Percentiles rank a stretch among this genome's conserved stretches.
Evolutionary conservation across 1,284 basidiomycete species (phyloP).

Genomic region (Ustilago tritici): DNA sequence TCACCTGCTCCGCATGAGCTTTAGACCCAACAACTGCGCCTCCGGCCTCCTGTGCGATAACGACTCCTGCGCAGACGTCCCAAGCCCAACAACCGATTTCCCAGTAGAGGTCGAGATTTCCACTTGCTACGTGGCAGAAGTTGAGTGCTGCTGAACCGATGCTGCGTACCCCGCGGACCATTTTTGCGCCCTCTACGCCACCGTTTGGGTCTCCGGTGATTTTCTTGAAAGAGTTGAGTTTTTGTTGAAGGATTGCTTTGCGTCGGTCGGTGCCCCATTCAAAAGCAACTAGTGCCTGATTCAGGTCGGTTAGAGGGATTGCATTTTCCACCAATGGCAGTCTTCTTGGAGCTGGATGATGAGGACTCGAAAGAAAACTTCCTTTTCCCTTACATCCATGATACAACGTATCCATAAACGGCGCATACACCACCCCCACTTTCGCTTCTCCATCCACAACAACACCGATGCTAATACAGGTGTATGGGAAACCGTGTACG

Average conservation of each 20-base stretch:
- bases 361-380: conserved; percentile 75
- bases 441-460: conserved; percentile 83
- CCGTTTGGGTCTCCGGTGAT: conserved; percentile 80
- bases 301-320: conserved; percentile 79
- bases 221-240: conserved; percentile 79
- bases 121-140: conserved; percentile 61
- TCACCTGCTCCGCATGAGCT: conserved; percentile 70
- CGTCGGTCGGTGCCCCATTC: conserved; percentile 92
- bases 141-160: conserved; percentile 66
- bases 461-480: conserved; percentile 90
- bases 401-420: conserved; percentile 84
- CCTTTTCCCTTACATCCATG: conserved; percentile 83
- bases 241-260: conserved; percentile 73
- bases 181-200: conserved; percentile 79
- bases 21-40: conserved; percentile 51
- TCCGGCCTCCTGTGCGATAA: conserved; percentile 87
- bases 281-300: conserved; percentile 84
- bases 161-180: conserved; percentile 79
- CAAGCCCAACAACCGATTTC: conserved; percentile 70
- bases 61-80: conserved; percentile 80
- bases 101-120: conserved; percentile 65
- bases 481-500: conserved; percentile 81
- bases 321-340: conserved; percentile 78
- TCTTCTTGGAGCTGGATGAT: conserved; percentile 71
- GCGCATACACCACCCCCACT: conserved; percentile 78